phyloP scores from a whole-genome alignment of 2,329 filamentous ascomycete genomes.

The Trichothecium sympodiale region DNA sequence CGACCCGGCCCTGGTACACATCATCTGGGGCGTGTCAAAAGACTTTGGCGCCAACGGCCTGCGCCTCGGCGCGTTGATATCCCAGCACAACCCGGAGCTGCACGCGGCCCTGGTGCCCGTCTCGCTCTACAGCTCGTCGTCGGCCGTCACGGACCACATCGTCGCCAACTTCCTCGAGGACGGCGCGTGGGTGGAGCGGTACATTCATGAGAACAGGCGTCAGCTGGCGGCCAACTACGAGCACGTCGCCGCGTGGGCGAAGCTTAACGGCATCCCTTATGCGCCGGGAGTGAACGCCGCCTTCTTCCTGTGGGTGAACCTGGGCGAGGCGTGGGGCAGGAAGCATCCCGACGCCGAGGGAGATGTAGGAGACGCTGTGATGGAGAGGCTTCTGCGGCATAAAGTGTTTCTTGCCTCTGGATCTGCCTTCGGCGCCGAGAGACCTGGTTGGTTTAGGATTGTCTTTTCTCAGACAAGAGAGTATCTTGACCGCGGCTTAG shows the following conservation, averaged over 20 bases:
- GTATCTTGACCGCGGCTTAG: constrained; percentile 16
- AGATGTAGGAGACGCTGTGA: constrained; percentile 12
- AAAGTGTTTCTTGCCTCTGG: constrained; percentile 25
- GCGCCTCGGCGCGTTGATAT: constrained; percentile 38
- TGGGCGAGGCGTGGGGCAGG: constrained; percentile 20
- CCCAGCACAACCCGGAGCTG: constrained; percentile 29
- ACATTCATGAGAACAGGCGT: constrained; percentile 29
- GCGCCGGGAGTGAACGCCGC: constrained; percentile 36
- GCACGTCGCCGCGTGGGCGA: constrained; percentile 23
- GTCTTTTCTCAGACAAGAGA: constrained; percentile 22
- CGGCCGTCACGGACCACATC: constrained; percentile 29
- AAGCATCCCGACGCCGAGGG: constrained; percentile 7
- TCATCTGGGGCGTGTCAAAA: constrained; percentile 34
- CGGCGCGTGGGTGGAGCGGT: constrained; percentile 28
- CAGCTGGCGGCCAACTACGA: constrained; percentile 27
- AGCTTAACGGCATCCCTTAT: constrained; percentile 29
- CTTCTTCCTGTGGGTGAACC: constrained; percentile 44
- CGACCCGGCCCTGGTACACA: constrained; percentile 37
- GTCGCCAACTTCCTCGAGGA: constrained; percentile 32
- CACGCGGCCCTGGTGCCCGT: constrained; percentile 23
- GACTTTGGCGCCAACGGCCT: constrained; percentile 48
- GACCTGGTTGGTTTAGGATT: constrained; percentile 26
- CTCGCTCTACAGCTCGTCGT: constrained; percentile 31
- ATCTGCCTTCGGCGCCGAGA: constrained; percentile 23
- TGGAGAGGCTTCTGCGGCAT: constrained; percentile 15